phyloP scores from a whole-genome alignment of 495 filamentous ascomycete genomes.

The Aspergillus sclerotioniger region DNA sequence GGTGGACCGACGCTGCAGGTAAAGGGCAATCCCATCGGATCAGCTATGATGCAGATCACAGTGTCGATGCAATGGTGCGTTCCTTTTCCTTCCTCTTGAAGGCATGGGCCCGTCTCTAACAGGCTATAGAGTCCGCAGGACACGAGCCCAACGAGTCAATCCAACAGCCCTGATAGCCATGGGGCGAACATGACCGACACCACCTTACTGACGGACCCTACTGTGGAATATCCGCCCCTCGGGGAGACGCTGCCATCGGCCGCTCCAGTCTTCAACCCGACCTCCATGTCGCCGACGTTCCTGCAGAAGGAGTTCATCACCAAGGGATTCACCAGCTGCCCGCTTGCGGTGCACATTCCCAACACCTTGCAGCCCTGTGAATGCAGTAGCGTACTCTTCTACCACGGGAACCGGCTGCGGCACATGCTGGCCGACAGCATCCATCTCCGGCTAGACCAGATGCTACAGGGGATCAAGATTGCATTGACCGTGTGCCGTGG shows the following conservation, averaged over 20 bases:
- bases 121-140: constrained; percentile 7
- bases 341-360: constrained; percentile 29
- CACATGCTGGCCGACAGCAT: constrained; percentile 30
- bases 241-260: constrained; percentile 12
- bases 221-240: constrained; percentile 13
- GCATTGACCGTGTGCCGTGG: constrained; percentile 34
- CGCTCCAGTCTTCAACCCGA: constrained; percentile 24
- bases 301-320: constrained; percentile 31
- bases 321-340: constrained; percentile 32
- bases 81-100: not conserved
- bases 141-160: constrained; percentile 11
- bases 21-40: not conserved
- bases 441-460: constrained; percentile 38
- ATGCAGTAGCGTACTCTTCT: constrained; percentile 34
- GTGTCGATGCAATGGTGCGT: not conserved
- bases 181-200: constrained; percentile 7
- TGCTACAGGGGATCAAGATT: constrained; percentile 35
- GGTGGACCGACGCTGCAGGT: not conserved
- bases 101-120: not conserved
- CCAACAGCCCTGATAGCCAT: constrained; percentile 20
- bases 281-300: constrained; percentile 40
- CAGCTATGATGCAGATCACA: not conserved
- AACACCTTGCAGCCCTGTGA: constrained; percentile 28
- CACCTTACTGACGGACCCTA: constrained; percentile 14
- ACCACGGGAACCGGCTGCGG: constrained; percentile 37